Percentiles rank a stretch among this genome's conserved stretches.
Conservation (phyloP, 768 basidiomycete genomes). For the Boletus sensibilis region DNA sequence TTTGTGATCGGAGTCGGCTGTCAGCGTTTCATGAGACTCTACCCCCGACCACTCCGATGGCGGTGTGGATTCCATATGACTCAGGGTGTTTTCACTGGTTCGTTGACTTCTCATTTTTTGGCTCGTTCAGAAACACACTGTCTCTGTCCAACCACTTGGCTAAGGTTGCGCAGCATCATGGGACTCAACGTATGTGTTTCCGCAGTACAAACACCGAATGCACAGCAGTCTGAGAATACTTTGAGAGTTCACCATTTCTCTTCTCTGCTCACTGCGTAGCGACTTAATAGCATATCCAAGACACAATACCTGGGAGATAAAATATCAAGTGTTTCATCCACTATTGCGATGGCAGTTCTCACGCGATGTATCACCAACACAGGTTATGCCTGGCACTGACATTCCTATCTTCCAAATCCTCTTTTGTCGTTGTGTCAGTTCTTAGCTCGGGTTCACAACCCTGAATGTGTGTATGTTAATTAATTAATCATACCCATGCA, state of each 20-base stretch:
- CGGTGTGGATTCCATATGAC: constrained; percentile 1
- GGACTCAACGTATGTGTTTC: neutral
- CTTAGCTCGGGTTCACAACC: constrained; percentile 18
- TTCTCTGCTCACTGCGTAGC: neutral
- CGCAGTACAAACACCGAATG: constrained; percentile 4
- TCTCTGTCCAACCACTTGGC: neutral
- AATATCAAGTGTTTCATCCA: neutral
- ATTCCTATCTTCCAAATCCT: neutral
- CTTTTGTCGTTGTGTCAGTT: neutral
- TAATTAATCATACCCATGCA: constrained; percentile 15
- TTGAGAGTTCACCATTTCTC: neutral
- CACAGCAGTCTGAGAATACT: neutral
- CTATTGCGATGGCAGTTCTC: neutral
- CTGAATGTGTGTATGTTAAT: constrained; percentile 15
- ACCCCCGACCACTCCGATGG: constrained; percentile 4
- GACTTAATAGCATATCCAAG: neutral
- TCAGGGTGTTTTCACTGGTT: neutral
- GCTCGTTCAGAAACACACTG: neutral
- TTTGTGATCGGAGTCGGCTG: constrained; percentile 24
- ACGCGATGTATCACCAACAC: neutral
- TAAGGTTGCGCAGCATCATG: neutral
- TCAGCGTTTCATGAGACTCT: constrained; percentile 5
- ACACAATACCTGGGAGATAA: neutral
- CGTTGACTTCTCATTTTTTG: neutral
- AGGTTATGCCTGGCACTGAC: neutral